Evolutionary conservation across 192 early-diverging fungal genomes (phyloP).

Genomic region (Backusella tuberculispora): DNA sequence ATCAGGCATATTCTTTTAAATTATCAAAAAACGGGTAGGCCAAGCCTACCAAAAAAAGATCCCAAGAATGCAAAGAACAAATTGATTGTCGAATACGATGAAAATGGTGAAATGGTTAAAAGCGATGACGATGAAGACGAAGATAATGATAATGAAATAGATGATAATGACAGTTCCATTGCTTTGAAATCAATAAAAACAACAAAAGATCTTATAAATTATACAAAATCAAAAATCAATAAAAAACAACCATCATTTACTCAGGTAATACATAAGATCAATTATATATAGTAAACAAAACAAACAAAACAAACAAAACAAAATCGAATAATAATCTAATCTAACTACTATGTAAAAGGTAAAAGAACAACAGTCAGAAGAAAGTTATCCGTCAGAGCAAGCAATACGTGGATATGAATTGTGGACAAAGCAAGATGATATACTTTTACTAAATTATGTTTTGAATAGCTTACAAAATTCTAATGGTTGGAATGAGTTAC

Average conservation of each 20-base stretch:
- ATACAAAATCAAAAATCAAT: constrained; percentile 6
- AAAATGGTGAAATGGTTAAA: constrained; percentile 28
- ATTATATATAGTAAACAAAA: no score
- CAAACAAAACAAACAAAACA: background rate
- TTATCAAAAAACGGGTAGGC: constrained; percentile 35
- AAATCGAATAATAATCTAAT: background rate
- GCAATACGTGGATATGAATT: constrained; percentile 32
- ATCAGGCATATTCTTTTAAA: constrained; percentile 42
- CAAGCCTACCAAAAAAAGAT: constrained; percentile 23
- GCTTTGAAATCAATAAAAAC: background rate
- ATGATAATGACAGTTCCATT: no score
- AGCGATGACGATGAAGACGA: constrained; percentile 29
- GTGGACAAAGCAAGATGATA: constrained; percentile 41
- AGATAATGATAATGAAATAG: background rate
- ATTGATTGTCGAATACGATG: constrained; percentile 40
- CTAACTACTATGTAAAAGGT: background rate
- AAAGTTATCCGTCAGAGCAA: background rate
- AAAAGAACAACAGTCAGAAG: background rate
- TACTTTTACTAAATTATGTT: constrained; percentile 32
- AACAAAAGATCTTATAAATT: constrained; percentile 17
- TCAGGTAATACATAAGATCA: background rate
- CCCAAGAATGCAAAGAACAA: constrained; percentile 32
- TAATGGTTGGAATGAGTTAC: constrained; percentile 32
- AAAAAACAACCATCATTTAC: background rate
- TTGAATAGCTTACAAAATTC: constrained; percentile 18